Percentiles rank a stretch among this genome's conserved stretches.
Evolutionary conservation across 1,284 basidiomycete genomes (phyloP).

Genomic region (Kwoniella shivajii): DNA sequence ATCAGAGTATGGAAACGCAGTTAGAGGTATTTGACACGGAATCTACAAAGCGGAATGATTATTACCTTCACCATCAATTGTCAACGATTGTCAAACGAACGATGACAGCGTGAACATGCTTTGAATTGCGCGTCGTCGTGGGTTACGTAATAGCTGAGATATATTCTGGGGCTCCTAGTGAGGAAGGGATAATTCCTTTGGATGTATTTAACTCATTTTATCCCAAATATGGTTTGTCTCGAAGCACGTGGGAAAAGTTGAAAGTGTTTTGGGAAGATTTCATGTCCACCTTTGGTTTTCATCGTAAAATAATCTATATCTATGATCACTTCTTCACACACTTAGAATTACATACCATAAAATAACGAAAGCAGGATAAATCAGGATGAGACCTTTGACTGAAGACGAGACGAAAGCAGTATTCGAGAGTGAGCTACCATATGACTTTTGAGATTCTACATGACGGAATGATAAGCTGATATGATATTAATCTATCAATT

Average conservation of each 20-base stretch:
- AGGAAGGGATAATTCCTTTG: no score
- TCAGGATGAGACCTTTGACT: slow-evolving; percentile 54
- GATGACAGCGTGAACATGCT: background rate
- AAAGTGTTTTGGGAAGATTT: slow-evolving; percentile 1
- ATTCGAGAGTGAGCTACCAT: slow-evolving; percentile 52
- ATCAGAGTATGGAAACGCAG: no score
- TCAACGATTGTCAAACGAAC: background rate
- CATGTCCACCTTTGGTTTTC: slow-evolving; percentile 1
- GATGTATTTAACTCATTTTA: slow-evolving; percentile 8
- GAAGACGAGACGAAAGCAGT: slow-evolving; percentile 57
- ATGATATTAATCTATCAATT: slow-evolving; percentile 4
- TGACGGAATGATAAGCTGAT: background rate
- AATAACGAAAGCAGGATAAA: background rate
- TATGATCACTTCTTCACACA: background rate
- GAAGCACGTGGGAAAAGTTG: slow-evolving; percentile 16
- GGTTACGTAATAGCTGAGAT: no score
- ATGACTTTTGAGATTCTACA: background rate
- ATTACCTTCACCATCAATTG: background rate
- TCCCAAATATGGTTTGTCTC: slow-evolving; percentile 3
- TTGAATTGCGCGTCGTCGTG: background rate
- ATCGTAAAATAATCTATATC: background rate
- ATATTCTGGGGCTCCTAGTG: no score
- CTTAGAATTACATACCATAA: background rate
- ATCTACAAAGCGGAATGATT: no score
- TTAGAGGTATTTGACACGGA: no score